These are phyloP conservation scores for Medicago lupulina DNA, from an alignment of 306 rosid species.

Conservation along the genomic window DNA sequence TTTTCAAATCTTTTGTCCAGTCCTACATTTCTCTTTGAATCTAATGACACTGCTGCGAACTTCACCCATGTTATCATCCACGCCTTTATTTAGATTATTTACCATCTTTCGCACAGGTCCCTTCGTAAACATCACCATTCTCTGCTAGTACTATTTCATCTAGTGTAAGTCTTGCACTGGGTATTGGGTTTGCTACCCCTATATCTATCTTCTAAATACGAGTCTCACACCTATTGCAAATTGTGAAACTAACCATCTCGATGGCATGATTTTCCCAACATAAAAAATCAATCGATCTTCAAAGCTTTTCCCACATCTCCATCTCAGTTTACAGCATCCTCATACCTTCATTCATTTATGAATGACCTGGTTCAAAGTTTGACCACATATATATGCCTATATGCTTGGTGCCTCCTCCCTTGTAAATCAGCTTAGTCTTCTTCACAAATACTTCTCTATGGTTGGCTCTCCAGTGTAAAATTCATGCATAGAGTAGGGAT, in stretches of 20 bases:
- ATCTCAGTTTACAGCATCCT: background rate
- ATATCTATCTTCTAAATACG: background rate
- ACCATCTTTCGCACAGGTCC: slow-evolving; percentile 2
- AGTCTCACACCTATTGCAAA: background rate
- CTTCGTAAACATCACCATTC: background rate
- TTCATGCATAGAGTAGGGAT: background rate
- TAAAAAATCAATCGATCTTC: background rate
- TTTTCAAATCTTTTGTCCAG: background rate
- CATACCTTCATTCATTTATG: background rate
- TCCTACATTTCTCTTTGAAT: background rate
- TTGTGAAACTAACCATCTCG: background rate
- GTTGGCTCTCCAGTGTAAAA: background rate
- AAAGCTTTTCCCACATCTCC: background rate
- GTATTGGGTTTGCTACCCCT: background rate
- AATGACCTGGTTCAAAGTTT: background rate
- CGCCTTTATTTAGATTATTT: background rate
- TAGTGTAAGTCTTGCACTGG: background rate
- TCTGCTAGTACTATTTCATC: background rate
- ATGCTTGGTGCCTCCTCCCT: background rate
- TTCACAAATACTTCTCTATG: background rate
- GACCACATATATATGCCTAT: background rate
- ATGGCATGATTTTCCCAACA: background rate
- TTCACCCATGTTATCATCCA: slow-evolving; percentile 5
- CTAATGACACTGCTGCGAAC: slow-evolving; percentile 2
- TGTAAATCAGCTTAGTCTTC: background rate